These are phyloP conservation scores for Botryotinia globosa DNA, from an alignment of 2,329 filamentous ascomycete species.

Conservation along the genomic window DNA sequence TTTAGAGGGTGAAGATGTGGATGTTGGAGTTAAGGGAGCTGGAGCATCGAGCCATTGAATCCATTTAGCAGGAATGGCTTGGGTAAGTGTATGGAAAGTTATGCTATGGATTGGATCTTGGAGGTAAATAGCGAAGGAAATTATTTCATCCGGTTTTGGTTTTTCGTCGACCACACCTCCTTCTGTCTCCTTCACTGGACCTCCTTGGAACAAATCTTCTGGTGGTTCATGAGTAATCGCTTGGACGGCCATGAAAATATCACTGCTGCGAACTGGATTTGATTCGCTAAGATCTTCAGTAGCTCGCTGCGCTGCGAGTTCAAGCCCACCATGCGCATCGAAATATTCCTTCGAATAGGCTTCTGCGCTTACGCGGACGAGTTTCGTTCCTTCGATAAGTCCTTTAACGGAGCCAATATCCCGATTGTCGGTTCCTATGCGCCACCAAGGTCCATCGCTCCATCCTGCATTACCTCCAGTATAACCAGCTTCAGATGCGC, in stretches of 20 bases:
- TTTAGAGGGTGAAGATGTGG: conserved; percentile 33
- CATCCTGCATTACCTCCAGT: conserved; percentile 64
- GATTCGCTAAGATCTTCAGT: conserved; percentile 75
- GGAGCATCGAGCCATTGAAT: conserved; percentile 85
- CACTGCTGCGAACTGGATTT: conserved; percentile 87
- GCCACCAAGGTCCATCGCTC: conserved; percentile 97
- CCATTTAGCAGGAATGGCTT: conserved; percentile 82
- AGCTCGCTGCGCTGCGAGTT: conserved; percentile 75
- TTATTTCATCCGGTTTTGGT: conserved; percentile 55
- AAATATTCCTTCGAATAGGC: conserved; percentile 86
- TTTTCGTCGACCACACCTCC: conserved; percentile 51
- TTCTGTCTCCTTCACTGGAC: conserved; percentile 54
- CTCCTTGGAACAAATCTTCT: conserved; percentile 64
- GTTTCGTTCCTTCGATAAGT: conserved; percentile 81
- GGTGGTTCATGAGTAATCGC: conserved; percentile 68
- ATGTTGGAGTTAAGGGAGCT: conserved; percentile 52
- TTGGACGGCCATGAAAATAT: conserved; percentile 95
- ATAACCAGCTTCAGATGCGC: conserved; percentile 58
- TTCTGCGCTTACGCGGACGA: conserved; percentile 86
- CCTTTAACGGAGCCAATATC: conserved; percentile 79
- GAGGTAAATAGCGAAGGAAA: conserved; percentile 75
- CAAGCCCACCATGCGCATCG: conserved; percentile 70
- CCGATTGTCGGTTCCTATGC: conserved; percentile 64
- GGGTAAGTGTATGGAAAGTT: conserved; percentile 77
- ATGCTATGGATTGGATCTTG: conserved; percentile 90